A percentile compares a stretch with the other conserved stretches of the same genome.
Conservation (phyloP, 2,329 filamentous ascomycete genomes). For the Neopestalotiopsis clavispora region DNA sequence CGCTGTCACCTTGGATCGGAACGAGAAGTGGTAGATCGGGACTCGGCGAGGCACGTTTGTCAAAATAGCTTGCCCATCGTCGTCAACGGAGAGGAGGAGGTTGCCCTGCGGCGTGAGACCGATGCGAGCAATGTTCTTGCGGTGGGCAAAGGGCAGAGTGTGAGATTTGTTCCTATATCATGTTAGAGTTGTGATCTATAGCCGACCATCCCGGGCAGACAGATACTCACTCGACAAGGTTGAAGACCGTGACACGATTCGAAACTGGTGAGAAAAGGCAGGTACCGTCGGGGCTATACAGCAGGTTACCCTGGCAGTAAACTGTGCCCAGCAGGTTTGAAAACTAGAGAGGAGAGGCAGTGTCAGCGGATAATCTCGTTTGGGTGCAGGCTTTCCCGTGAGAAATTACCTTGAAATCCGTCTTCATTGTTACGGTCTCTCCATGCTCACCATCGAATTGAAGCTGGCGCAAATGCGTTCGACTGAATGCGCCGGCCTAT, state of each 20-base stretch:
- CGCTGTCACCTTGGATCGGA: slow-evolving; percentile 80
- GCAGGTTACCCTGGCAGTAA: slow-evolving; percentile 95
- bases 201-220: background rate
- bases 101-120: slow-evolving; percentile 91
- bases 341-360: slow-evolving; percentile 65
- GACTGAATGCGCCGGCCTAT: background rate
- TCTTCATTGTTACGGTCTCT: slow-evolving; percentile 79
- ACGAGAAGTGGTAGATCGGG: slow-evolving; percentile 93
- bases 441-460: slow-evolving; percentile 18
- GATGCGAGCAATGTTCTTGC: slow-evolving; percentile 88
- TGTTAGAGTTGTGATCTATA: slow-evolving; percentile 37
- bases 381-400: background rate
- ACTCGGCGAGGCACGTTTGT: slow-evolving; percentile 88
- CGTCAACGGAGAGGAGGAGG: slow-evolving; percentile 89
- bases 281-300: slow-evolving; percentile 95
- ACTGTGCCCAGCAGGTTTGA: slow-evolving; percentile 98
- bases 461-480: background rate
- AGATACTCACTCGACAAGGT: slow-evolving; percentile 81
- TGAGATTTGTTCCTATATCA: slow-evolving; percentile 77
- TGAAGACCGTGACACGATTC: slow-evolving; percentile 94
- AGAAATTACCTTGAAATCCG: slow-evolving; percentile 85
- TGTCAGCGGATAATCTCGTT: background rate
- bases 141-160: slow-evolving; percentile 88
- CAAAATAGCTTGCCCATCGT: slow-evolving; percentile 91
- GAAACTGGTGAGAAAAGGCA: slow-evolving; percentile 95